phyloP scores from a whole-genome alignment of 805 yeast genomes.

The Candida nonsorbophila region DNA sequence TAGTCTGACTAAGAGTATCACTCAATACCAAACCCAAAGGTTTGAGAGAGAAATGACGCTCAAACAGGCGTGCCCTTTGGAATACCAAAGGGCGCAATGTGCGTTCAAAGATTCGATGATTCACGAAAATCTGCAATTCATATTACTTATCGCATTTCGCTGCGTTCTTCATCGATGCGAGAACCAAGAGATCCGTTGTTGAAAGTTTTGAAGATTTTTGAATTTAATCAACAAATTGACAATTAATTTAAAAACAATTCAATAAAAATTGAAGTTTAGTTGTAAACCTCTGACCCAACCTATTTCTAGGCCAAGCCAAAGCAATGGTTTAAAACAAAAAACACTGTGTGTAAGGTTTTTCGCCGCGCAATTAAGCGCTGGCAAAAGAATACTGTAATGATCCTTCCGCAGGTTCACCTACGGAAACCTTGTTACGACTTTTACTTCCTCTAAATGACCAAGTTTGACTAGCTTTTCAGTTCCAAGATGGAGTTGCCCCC shows the following conservation, averaged over 20 bases:
- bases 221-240: slow-evolving; percentile 6
- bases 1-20: slow-evolving; percentile 16
- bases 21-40: slow-evolving; percentile 24
- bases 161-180: slow-evolving; percentile 41
- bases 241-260: slow-evolving; percentile 2
- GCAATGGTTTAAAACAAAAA: slow-evolving; percentile 5
- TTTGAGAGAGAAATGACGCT: slow-evolving; percentile 29
- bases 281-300: slow-evolving; percentile 7
- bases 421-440: slow-evolving; percentile 42
- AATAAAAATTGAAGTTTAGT: slow-evolving; percentile 5
- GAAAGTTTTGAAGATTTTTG: slow-evolving; percentile 15
- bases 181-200: slow-evolving; percentile 11
- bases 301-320: slow-evolving; percentile 6
- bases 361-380: slow-evolving; percentile 26
- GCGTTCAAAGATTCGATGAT: slow-evolving; percentile 43
- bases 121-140: slow-evolving; percentile 17
- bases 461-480: slow-evolving; percentile 36
- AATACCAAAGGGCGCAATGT: slow-evolving; percentile 39
- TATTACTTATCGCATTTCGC: slow-evolving; percentile 41
- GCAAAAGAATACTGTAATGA: slow-evolving; percentile 24
- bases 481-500: slow-evolving; percentile 29
- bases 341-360: slow-evolving; percentile 7
- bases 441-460: slow-evolving; percentile 42
- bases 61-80: slow-evolving; percentile 18
- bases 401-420: slow-evolving; percentile 39